Base-by-base conservation (phyloP, 768 basidiomycete genomes). In the Boletellus sp. region DNA sequence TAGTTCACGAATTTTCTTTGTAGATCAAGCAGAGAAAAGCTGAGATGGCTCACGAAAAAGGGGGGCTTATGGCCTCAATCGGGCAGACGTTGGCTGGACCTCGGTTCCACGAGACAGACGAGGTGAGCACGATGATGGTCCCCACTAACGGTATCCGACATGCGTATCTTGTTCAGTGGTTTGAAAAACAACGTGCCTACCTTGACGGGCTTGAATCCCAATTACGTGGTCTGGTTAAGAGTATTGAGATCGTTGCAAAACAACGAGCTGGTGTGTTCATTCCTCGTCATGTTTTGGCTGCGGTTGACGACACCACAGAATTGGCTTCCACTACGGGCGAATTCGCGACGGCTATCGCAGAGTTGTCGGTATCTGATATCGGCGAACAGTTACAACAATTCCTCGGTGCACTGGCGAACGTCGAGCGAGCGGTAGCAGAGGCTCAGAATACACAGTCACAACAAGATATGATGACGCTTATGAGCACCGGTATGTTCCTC, bases 201-300 rank as follows among this genome's bases (percentile, higher is more conserved):
- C 78, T 99, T 11, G 94, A 98, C 57, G 84, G 84, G 37, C 78
- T 98, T 19, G 96, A 99, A 66, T 81, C 85, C 0, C 94, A 97
- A 61, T 75, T 97, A 16, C 86, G 89, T 20, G 81, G 84, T 3
- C 76, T 97, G 2, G 87, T 91, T 42, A 94, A 89, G 69, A 82
- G 92, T 0, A 87, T 98, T 43, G 90, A 95, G 51, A 48, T 76
- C 0, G 90, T 92, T n/a, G 79, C 91, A 9, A 93, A 86, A 58
- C 84, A 92, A 36, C 85, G 94, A 17, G 65, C 79, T 48, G 87
- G 90, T 88, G 47, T 31, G 72, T 55, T n/a, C 31, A 9, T 1
- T 26, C 32, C 22, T 48, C 37, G 37, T 47, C 19, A 46, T 42
- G 22, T 44, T 20, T n/a, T 19, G 7, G 41, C 37, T 15, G 3